These are phyloP conservation scores for Ensete ventricosum DNA, from an alignment of 176 grass and related monocot species.

Conservation along the genomic window DNA sequence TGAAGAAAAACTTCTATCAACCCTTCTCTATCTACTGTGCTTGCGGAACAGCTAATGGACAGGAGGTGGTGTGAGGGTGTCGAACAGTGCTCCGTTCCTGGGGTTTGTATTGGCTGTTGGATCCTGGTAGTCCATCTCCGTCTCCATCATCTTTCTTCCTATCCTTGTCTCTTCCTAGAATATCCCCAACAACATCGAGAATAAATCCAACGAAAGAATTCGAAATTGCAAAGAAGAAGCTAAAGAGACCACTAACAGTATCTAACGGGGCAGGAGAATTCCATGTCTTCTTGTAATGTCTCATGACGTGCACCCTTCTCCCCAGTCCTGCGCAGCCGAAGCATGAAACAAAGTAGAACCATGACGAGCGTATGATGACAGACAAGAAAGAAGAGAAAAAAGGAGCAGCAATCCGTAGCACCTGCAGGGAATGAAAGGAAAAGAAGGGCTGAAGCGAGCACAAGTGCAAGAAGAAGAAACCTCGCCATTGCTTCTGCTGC, in stretches of 20 bases:
- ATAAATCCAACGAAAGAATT: not conserved
- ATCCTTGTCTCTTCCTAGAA: not conserved
- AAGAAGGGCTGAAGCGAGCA: not conserved
- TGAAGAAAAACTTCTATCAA: too few species aligned
- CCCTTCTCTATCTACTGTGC: not conserved
- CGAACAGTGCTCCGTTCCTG: not conserved
- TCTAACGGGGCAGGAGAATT: not conserved
- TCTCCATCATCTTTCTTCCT: not conserved
- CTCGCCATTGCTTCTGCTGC: not conserved
- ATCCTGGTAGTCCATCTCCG: not conserved
- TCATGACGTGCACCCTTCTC: not conserved
- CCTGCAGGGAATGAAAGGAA: conserved; percentile 4
- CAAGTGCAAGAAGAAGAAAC: not conserved
- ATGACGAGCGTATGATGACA: not conserved
- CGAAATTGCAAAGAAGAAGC: not conserved
- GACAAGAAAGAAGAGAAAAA: not conserved
- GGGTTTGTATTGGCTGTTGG: not conserved
- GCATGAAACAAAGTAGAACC: not conserved
- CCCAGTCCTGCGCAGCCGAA: not conserved
- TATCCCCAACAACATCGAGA: too few species aligned
- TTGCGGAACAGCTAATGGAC: not conserved
- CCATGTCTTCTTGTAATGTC: not conserved
- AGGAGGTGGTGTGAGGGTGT: not conserved
- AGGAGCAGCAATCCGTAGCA: not conserved
- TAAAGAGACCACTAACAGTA: not conserved